Conservation (phyloP, 371 early-diverging fungal species). For the Neoconidiobolus thromboides region DNA sequence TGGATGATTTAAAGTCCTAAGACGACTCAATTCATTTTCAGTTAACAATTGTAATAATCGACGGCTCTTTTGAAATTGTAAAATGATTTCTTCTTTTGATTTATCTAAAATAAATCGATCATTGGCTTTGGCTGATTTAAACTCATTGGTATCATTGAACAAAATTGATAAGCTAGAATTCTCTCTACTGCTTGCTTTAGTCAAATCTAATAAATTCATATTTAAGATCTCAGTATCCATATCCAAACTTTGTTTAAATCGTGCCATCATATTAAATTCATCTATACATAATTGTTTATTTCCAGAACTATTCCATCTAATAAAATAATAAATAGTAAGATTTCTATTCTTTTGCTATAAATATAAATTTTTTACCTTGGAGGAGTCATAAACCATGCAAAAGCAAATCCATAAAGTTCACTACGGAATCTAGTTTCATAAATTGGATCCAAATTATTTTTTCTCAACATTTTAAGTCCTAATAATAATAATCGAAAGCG, state of each 20-base stretch:
- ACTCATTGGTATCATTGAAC: not conserved
- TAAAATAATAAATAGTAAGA: not conserved
- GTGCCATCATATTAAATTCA: conserved; percentile 45
- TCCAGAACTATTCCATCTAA: conserved; percentile 42
- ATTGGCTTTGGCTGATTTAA: not conserved
- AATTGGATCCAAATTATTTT: conserved; percentile 42
- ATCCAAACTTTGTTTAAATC: conserved; percentile 40
- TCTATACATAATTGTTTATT: conserved; percentile 36
- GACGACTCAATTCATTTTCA: conserved; percentile 68
- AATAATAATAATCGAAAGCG: conserved; percentile 59
- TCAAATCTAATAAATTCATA: conserved; percentile 23
- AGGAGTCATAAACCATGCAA: conserved; percentile 50
- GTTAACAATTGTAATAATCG: conserved; percentile 54
- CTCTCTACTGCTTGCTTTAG: conserved; percentile 6
- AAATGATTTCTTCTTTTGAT: conserved; percentile 10
- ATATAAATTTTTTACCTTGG: conserved; percentile 30
- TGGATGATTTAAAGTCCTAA: conserved; percentile 67
- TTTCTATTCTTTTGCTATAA: conserved; percentile 8
- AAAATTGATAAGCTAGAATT: not conserved
- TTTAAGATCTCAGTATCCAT: conserved; percentile 38
- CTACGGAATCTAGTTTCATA: conserved; percentile 35
- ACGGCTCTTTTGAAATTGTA: conserved; percentile 19
- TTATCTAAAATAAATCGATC: not conserved
- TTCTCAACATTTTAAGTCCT: conserved; percentile 54
- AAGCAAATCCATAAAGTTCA: conserved; percentile 37